phyloP scores from a whole-genome alignment of 1,139 yeast genomes.

The Candida gigantensis region DNA sequence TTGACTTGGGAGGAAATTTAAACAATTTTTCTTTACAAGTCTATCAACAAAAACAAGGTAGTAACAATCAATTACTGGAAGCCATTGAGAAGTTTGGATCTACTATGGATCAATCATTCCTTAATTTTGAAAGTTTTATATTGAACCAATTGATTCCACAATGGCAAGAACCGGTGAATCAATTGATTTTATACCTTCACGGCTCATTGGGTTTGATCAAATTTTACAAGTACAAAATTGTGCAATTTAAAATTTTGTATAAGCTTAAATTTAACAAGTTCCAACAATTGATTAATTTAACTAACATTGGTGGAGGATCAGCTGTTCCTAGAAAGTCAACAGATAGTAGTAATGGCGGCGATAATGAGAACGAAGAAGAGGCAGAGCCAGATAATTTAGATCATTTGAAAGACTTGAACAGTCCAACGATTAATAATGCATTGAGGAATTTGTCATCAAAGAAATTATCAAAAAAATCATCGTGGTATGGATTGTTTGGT shows the following conservation, averaged over 20 bases:
- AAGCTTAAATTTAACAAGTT: conserved; percentile 43
- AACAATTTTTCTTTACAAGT: conserved; percentile 50
- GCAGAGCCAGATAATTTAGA: conserved; percentile 18
- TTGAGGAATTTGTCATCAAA: conserved; percentile 29
- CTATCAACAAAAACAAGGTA: conserved; percentile 26
- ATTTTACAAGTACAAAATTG: conserved; percentile 47
- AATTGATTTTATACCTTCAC: conserved; percentile 41
- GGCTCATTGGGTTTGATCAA: conserved; percentile 41
- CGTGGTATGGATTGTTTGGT: conserved; percentile 52
- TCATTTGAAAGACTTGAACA: conserved; percentile 37
- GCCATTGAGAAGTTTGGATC: conserved; percentile 49
- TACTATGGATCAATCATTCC: conserved; percentile 43
- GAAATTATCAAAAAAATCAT: conserved; percentile 33
- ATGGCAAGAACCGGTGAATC: conserved; percentile 51
- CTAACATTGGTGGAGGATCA: conserved; percentile 13
- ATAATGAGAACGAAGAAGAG: conserved; percentile 10
- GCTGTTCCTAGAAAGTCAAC: conserved; percentile 3
- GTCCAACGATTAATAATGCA: conserved; percentile 44
- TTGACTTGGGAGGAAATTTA: conserved; percentile 49
- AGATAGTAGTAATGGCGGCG: conserved; percentile 10
- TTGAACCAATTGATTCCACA: conserved; percentile 38
- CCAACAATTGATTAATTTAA: conserved; percentile 38
- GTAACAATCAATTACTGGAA: conserved; percentile 30
- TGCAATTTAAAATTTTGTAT: conserved; percentile 44
- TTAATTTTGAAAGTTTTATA: conserved; percentile 43